These are phyloP conservation scores for Petunia hybrid DNA, from an alignment of 305 asterid species.

Conservation along the genomic window DNA sequence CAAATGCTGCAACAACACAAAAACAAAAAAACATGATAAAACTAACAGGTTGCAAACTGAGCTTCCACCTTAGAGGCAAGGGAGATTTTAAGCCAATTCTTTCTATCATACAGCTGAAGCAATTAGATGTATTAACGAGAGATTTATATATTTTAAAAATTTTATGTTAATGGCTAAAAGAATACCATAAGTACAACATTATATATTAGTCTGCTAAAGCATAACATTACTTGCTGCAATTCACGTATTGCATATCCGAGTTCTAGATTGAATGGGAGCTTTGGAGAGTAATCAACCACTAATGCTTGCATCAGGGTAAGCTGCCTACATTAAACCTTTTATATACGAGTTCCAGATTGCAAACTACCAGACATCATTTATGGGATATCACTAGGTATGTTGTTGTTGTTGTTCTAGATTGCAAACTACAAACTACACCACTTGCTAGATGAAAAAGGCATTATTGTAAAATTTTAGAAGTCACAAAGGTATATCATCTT, in stretches of 20 bases:
- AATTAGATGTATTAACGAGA: not conserved
- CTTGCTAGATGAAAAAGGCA: not conserved
- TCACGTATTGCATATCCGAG: not conserved
- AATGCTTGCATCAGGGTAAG: too few species aligned
- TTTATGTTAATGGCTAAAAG: not conserved
- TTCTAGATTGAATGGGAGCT: too few species aligned
- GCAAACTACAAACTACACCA: not conserved
- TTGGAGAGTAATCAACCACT: too few species aligned
- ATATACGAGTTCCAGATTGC: too few species aligned
- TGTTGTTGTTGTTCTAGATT: not conserved
- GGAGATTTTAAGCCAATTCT: not conserved
- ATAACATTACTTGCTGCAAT: not conserved
- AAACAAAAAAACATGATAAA: not conserved
- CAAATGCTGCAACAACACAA: not conserved
- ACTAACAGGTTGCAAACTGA: not conserved
- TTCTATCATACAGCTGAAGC: conserved; percentile 1
- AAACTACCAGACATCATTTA: too few species aligned
- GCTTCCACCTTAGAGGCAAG: not conserved
- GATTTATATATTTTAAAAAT: not conserved
- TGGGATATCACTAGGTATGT: too few species aligned
- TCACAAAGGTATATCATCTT: not conserved
- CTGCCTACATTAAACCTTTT: too few species aligned
- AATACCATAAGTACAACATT: not conserved
- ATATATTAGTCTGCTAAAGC: not conserved
- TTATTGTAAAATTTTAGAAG: not conserved